Conservation (phyloP, 2,329 filamentous ascomycete species). For the Colletotrichum chlorophyti region DNA sequence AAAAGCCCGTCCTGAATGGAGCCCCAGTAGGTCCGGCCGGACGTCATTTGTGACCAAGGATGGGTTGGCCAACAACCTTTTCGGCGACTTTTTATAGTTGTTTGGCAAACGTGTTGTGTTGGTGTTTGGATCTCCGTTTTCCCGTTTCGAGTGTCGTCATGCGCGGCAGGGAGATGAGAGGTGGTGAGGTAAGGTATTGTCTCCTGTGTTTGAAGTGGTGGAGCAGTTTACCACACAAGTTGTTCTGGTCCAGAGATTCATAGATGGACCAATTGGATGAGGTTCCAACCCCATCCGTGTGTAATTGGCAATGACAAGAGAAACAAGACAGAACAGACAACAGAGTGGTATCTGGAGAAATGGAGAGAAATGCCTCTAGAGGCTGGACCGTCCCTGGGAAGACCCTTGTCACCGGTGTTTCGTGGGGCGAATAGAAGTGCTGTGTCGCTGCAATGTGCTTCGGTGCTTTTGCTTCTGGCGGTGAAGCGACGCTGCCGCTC, state of each 20-base stretch:
- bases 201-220: too few relatives aligned
- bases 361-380: slow-evolving; percentile 8
- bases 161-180: neutral
- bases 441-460: slow-evolving; percentile 3
- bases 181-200: too few relatives aligned
- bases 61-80: slow-evolving; percentile 12
- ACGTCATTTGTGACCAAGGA: too few relatives aligned
- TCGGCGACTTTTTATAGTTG: slow-evolving; percentile 20
- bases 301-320: slow-evolving; percentile 12
- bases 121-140: neutral
- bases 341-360: slow-evolving; percentile 1
- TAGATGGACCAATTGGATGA: slow-evolving; percentile 1
- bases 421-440: neutral
- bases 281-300: neutral
- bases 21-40: too few relatives aligned
- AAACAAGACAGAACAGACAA: slow-evolving; percentile 3
- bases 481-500: too few relatives aligned
- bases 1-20: too few relatives aligned
- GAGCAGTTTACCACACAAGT: too few relatives aligned
- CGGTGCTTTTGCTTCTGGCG: slow-evolving; percentile 4
- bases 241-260: too few relatives aligned
- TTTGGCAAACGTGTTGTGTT: slow-evolving; percentile 6
- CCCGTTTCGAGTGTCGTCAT: neutral
- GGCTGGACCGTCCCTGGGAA: slow-evolving; percentile 7
- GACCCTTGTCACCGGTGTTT: slow-evolving; percentile 7